A percentile compares a stretch with the other conserved stretches of the same genome.
These are phyloP conservation scores for Volvox reticuliferus DNA, from an alignment of 139 green algal genomes.

Conservation along the genomic window DNA sequence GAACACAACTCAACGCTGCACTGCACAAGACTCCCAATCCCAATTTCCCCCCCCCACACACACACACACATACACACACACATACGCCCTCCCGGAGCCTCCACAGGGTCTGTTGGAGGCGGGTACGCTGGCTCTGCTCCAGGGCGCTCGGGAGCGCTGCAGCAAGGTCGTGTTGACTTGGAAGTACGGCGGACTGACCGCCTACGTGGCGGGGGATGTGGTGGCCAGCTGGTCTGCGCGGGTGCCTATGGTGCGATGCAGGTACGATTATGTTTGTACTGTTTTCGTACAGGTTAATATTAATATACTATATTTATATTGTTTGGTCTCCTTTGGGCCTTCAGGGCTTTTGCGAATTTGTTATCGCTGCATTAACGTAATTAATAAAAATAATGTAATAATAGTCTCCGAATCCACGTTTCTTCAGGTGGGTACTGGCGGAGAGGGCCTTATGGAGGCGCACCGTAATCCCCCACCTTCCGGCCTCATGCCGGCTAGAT, in stretches of 20 bases:
- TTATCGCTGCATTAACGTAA: too few species aligned
- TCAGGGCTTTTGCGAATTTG: too few species aligned
- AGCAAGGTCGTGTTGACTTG: slow-evolving; percentile 70
- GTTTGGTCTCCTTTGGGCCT: too few species aligned
- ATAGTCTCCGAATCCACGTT: too few species aligned
- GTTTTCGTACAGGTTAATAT: too few species aligned
- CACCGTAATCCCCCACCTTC: too few species aligned
- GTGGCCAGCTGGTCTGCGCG: slow-evolving; percentile 78
- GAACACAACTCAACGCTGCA: not conserved
- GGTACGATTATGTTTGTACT: not conserved
- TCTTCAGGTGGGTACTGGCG: too few species aligned
- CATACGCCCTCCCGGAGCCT: not conserved
- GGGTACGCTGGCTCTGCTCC: slow-evolving; percentile 64
- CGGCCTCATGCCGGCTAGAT: too few species aligned
- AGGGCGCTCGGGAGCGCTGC: slow-evolving; percentile 55
- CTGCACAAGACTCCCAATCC: not conserved
- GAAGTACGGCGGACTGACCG: slow-evolving; percentile 78
- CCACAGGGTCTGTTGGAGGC: slow-evolving; percentile 56
- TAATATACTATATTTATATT: too few species aligned
- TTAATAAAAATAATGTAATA: too few species aligned
- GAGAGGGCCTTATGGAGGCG: too few species aligned
- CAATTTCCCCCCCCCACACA: not conserved
- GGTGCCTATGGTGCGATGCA: slow-evolving; percentile 69
- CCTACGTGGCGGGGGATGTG: slow-evolving; percentile 79
- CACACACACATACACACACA: not conserved